Evolutionary conservation across 345 rosid genomes (phyloP).

Genomic region (Arabis alpina): DNA sequence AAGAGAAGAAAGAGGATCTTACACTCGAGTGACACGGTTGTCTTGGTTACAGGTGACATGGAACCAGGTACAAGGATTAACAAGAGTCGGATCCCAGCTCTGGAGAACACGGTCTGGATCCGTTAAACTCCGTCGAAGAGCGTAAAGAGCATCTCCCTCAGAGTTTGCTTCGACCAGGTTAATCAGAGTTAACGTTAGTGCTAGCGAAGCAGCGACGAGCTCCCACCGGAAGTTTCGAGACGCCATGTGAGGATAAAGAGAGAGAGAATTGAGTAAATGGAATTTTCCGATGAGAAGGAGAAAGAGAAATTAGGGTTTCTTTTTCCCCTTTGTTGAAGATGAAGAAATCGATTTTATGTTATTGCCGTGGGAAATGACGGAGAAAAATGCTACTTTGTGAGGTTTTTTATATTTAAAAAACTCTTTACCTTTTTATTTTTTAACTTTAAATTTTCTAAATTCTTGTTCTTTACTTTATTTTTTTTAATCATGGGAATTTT

Average conservation of each 20-base stretch:
- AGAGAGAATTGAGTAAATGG: neutral
- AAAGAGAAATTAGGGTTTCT: constrained; percentile 35
- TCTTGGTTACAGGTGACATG: constrained; percentile 92
- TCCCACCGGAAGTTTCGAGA: constrained; percentile 46
- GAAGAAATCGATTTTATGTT: constrained; percentile 34
- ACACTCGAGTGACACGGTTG: constrained; percentile 92
- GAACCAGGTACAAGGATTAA: constrained; percentile 97
- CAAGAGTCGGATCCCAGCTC: constrained; percentile 99
- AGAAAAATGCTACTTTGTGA: constrained; percentile 17
- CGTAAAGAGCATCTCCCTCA: constrained; percentile 89
- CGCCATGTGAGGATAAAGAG: constrained; percentile 50
- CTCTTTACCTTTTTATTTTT: neutral
- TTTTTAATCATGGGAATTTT: neutral
- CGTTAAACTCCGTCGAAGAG: constrained; percentile 65
- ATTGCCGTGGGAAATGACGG: constrained; percentile 26
- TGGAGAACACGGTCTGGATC: constrained; percentile 91
- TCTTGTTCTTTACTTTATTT: constrained; percentile 4
- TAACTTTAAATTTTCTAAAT: neutral
- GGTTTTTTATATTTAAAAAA: neutral
- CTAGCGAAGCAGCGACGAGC: constrained; percentile 39
- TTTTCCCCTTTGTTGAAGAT: constrained; percentile 10
- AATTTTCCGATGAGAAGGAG: too few relatives aligned
- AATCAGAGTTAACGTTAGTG: constrained; percentile 42
- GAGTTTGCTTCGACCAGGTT: constrained; percentile 60
- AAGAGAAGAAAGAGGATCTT: constrained; percentile 19